Percentiles rank a stretch among this genome's conserved stretches.
phyloP scores from a whole-genome alignment of 2,329 filamentous ascomycete genomes.

The Lachnellula occidentalis region DNA sequence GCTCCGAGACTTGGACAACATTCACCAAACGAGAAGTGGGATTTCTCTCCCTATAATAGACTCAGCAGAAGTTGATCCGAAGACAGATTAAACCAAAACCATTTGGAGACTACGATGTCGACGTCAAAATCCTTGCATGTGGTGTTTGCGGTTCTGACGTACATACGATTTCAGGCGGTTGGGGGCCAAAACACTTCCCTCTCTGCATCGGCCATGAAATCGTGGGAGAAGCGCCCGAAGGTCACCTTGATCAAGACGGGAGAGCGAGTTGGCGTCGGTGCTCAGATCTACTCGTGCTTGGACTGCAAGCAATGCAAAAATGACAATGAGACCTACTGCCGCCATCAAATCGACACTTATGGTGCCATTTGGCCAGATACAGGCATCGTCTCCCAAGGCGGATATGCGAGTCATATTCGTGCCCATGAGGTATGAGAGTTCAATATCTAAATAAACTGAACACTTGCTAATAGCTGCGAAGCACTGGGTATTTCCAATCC shows the following conservation, averaged over 20 bases:
- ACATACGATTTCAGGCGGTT: slow-evolving; percentile 58
- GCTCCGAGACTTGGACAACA: slow-evolving; percentile 11
- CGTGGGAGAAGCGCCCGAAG: slow-evolving; percentile 45
- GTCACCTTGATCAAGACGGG: slow-evolving; percentile 49
- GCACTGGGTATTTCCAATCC: slow-evolving; percentile 61
- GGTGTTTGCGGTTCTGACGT: slow-evolving; percentile 68
- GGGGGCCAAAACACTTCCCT: slow-evolving; percentile 33
- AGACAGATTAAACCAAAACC: slow-evolving; percentile 59
- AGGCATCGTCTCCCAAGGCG: slow-evolving; percentile 55
- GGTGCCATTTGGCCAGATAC: slow-evolving; percentile 41
- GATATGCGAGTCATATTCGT: slow-evolving; percentile 60
- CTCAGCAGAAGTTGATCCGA: background rate
- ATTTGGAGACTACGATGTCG: slow-evolving; percentile 81
- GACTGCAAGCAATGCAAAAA: slow-evolving; percentile 37
- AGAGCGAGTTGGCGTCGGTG: slow-evolving; percentile 47
- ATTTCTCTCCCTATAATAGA: background rate
- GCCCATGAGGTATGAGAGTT: slow-evolving; percentile 53
- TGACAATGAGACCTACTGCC: slow-evolving; percentile 49
- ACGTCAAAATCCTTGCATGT: slow-evolving; percentile 77
- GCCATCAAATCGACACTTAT: slow-evolving; percentile 41
- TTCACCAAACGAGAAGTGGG: slow-evolving; percentile 12
- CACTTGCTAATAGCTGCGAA: background rate
- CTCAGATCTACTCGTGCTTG: slow-evolving; percentile 45
- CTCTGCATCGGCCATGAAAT: slow-evolving; percentile 46
- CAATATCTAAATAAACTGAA: too few species aligned